These are phyloP conservation scores for Leccinum subgranulosum DNA, from an alignment of 768 basidiomycete species.

Conservation along the genomic window DNA sequence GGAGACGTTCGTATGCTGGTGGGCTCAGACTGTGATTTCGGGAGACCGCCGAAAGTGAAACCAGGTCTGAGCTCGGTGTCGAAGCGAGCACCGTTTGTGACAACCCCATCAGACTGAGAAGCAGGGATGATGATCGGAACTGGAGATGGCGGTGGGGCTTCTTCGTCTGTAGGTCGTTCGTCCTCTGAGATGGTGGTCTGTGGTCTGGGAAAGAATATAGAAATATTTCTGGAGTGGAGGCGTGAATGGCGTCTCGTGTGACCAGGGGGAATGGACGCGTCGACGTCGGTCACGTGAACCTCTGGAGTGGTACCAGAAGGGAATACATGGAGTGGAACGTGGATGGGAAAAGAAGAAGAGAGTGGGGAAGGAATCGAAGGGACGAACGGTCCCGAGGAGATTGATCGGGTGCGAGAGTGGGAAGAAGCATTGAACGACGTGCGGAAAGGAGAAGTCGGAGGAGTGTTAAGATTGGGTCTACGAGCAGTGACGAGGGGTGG, in stretches of 20 bases:
- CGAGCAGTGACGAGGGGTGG: constrained; percentile 26
- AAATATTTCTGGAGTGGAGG: constrained; percentile 88
- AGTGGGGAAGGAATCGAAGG: constrained; percentile 29
- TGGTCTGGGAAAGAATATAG: constrained; percentile 83
- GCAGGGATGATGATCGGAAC: constrained; percentile 40
- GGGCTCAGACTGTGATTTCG: constrained; percentile 27
- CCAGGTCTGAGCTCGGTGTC: constrained; percentile 46
- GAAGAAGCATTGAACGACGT: constrained; percentile 14
- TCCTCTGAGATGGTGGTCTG: constrained; percentile 66
- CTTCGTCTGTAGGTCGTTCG: constrained; percentile 44
- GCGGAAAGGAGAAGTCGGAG: constrained; percentile 33
- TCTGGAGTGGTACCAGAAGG: constrained; percentile 23
- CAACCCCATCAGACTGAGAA: constrained; percentile 34
- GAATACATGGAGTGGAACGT: constrained; percentile 25
- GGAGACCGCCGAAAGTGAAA: constrained; percentile 63
- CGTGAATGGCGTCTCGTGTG: constrained; percentile 55
- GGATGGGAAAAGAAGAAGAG: constrained; percentile 23
- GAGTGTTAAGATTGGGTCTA: constrained; percentile 24
- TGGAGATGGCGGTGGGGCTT: constrained; percentile 46
- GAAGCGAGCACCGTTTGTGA: constrained; percentile 23
- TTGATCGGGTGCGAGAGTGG: constrained; percentile 32
- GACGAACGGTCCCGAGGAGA: constrained; percentile 30
- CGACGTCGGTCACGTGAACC: constrained; percentile 12
- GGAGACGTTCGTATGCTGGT: constrained; percentile 13
- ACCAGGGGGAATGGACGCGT: constrained; percentile 17